A percentile compares a stretch with the other conserved stretches of the same genome.
phyloP scores from a whole-genome alignment of 805 yeast genomes.

The Limtongia smithiae region DNA sequence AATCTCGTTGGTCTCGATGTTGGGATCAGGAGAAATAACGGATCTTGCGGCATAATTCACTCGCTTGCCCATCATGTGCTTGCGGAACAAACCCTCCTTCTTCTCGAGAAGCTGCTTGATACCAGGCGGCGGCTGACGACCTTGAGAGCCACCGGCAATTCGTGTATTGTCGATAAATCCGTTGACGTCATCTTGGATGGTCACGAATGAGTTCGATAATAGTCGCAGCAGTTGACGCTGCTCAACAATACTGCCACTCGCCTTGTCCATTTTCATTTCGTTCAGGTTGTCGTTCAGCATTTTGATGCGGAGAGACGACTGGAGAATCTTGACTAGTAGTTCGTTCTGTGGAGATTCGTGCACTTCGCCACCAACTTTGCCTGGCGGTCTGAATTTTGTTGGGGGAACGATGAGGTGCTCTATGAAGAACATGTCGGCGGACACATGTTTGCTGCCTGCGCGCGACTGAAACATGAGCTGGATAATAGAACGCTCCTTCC shows the following conservation, averaged over 20 bases:
- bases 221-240: conserved; percentile 52
- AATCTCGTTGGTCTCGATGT: conserved; percentile 93
- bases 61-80: conserved; percentile 99
- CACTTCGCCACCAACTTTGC: conserved; percentile 91
- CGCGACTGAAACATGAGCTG: conserved; percentile 76
- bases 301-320: conserved; percentile 75
- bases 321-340: conserved; percentile 71
- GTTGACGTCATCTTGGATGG: conserved; percentile 91
- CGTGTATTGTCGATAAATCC: conserved; percentile 90
- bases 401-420: conserved; percentile 91
- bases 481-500: conserved; percentile 63
- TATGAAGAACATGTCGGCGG: conserved; percentile 84
- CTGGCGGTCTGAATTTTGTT: conserved; percentile 94
- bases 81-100: conserved; percentile 97
- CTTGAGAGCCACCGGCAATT: conserved; percentile 61
- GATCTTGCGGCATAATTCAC: conserved; percentile 99
- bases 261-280: conserved; percentile 50
- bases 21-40: conserved; percentile 98
- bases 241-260: conserved; percentile 33
- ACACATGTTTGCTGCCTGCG: conserved; percentile 51
- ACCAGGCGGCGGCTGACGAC: conserved; percentile 83
- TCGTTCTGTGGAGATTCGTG: conserved; percentile 95
- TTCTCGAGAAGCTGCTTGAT: conserved; percentile 95
- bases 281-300: conserved; percentile 85
- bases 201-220: conserved; percentile 94